Conservation (phyloP, 2,329 filamentous ascomycete species). For the Microdochium paspali region DNA sequence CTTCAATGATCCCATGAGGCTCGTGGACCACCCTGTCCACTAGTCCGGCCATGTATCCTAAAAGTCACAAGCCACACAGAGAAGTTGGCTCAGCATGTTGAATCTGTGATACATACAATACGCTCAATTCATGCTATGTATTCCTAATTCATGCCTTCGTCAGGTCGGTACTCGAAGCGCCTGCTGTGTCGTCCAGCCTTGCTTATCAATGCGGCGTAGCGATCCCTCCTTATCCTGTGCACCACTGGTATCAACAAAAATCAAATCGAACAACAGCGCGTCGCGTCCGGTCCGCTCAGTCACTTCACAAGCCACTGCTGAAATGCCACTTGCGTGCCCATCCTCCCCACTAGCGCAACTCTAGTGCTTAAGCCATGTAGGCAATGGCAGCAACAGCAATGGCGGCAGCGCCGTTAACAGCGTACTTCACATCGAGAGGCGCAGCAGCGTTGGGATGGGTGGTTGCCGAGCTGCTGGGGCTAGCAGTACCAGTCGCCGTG, state of each 20-base stretch:
- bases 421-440: no score
- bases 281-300: background rate
- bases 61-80: no score
- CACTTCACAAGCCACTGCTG: background rate
- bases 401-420: background rate
- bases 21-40: no score
- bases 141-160: background rate
- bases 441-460: background rate
- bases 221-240: no score
- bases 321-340: background rate
- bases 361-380: background rate
- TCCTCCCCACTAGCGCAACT: background rate
- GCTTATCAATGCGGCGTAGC: no score
- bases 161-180: background rate
- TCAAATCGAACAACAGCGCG: background rate
- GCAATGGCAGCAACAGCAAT: background rate
- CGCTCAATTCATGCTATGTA: background rate
- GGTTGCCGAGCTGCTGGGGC: background rate
- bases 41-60: no score
- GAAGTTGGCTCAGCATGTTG: no score
- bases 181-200: background rate
- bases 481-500: background rate
- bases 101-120: no score
- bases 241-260: slow-evolving; percentile 1
- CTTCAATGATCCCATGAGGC: no score